phyloP scores from a whole-genome alignment of 2,329 filamentous ascomycete species.

The Calonectria ilicicola region DNA sequence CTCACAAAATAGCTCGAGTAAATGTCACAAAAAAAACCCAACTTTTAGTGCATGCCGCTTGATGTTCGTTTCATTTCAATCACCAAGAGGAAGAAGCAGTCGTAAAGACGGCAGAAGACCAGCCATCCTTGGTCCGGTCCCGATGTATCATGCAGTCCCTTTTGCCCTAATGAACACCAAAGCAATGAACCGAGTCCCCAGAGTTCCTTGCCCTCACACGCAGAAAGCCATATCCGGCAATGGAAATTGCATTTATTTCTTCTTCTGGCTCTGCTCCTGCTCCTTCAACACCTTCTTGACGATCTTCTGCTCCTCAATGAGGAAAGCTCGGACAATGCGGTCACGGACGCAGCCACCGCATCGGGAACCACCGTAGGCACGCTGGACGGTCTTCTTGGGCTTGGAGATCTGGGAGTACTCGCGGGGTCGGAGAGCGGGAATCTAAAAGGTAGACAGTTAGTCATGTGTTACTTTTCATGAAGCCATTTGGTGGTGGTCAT shows the following conservation, averaged over 20 bases:
- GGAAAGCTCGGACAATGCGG: conserved; percentile 96
- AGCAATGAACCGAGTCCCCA: conserved; percentile 60
- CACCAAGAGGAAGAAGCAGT: conserved; percentile 58
- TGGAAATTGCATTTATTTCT: conserved; percentile 70
- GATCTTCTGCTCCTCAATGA: conserved; percentile 99
- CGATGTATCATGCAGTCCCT: conserved; percentile 63
- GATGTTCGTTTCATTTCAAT: conserved; percentile 59
- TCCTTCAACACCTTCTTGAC: conserved; percentile 99
- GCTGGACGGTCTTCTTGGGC: conserved; percentile 99
- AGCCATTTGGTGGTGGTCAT: conserved; percentile 24
- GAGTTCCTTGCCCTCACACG: conserved; percentile 51
- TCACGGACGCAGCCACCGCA: conserved; percentile 99
- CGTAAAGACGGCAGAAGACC: conserved; percentile 59
- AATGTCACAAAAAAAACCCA: conserved; percentile 34
- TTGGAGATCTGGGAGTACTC: conserved; percentile 98
- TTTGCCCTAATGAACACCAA: conserved; percentile 65
- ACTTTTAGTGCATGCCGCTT: conserved; percentile 46
- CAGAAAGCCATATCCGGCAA: conserved; percentile 48
- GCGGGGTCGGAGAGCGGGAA: conserved; percentile 96
- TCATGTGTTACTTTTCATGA: conserved; percentile 8
- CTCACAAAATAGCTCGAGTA: conserved; percentile 8
- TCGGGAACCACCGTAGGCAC: conserved; percentile 97
- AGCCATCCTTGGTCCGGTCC: conserved; percentile 51
- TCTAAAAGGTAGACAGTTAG: conserved; percentile 59
- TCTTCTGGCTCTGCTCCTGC: conserved; percentile 81